Evolutionary conservation across 306 rosid species (phyloP).

Genomic region (Vicia sativa): DNA sequence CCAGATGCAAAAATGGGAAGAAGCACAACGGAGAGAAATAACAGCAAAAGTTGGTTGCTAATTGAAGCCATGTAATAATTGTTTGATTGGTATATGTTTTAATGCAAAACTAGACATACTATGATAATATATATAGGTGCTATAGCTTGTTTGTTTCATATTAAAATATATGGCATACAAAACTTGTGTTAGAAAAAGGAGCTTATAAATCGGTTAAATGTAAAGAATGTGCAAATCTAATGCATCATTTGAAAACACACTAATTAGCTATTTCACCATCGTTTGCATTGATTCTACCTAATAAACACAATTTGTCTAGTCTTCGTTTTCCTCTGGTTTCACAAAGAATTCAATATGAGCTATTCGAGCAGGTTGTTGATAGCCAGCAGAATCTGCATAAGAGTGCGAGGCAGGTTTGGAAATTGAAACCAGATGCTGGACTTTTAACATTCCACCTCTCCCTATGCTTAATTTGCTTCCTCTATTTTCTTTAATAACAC

Average conservation of each 20-base stretch:
- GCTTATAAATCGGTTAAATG: slow-evolving; percentile 7
- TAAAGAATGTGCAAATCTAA: not conserved
- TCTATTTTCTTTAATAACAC: slow-evolving; percentile 82
- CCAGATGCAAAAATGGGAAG: not conserved
- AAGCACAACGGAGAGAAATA: not conserved
- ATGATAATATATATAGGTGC: not conserved
- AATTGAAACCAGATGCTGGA: slow-evolving; percentile 90
- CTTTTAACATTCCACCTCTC: slow-evolving; percentile 92
- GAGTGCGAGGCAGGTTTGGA: slow-evolving; percentile 56
- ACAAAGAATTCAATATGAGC: slow-evolving; percentile 82
- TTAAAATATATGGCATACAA: not conserved
- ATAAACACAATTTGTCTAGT: slow-evolving; percentile 42
- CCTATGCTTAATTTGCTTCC: slow-evolving; percentile 94
- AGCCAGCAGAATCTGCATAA: slow-evolving; percentile 67
- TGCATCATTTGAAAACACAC: not conserved
- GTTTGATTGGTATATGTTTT: no score
- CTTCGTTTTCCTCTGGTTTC: slow-evolving; percentile 83
- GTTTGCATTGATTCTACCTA: slow-evolving; percentile 15
- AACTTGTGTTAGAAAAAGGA: slow-evolving; percentile 1
- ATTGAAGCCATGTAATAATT: slow-evolving; percentile 14
- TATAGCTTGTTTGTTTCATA: not conserved
- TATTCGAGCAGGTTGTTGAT: slow-evolving; percentile 76
- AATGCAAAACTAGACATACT: not conserved
- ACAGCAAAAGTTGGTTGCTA: not conserved
- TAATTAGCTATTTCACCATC: not conserved